phyloP scores from a whole-genome alignment of 2,329 filamentous ascomycete species.

The Lasiodiplodia theobromae region DNA sequence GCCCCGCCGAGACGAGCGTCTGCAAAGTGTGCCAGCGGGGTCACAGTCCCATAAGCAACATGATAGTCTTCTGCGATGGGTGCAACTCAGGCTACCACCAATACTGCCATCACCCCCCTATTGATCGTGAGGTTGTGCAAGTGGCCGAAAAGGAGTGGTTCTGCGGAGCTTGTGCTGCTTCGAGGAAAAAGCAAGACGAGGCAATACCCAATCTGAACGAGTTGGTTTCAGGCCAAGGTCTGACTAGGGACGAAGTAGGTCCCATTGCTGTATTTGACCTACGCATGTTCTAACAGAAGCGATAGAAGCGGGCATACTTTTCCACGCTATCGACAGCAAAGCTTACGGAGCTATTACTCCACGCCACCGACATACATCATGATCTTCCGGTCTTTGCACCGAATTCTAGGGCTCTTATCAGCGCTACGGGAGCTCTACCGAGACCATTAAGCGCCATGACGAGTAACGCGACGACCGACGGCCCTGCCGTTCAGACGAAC shows the following conservation, averaged over 20 bases:
- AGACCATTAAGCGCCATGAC: constrained; percentile 28
- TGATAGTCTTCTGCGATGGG: constrained; percentile 85
- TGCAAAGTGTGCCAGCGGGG: constrained; percentile 78
- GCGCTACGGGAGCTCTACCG: constrained; percentile 26
- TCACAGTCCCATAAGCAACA: constrained; percentile 74
- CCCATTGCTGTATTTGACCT: neutral
- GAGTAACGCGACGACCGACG: constrained; percentile 32
- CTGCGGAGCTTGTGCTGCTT: constrained; percentile 65
- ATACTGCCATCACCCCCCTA: constrained; percentile 78
- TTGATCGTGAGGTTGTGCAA: constrained; percentile 72
- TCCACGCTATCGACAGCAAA: constrained; percentile 65
- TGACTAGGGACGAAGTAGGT: constrained; percentile 53
- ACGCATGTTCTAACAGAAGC: constrained; percentile 36
- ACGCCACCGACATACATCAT: constrained; percentile 67
- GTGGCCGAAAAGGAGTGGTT: constrained; percentile 75
- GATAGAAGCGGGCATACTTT: constrained; percentile 69
- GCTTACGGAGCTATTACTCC: constrained; percentile 70
- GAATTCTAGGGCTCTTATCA: constrained; percentile 39
- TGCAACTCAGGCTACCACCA: constrained; percentile 84
- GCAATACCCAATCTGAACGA: constrained; percentile 49
- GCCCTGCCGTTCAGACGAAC: constrained; percentile 20
- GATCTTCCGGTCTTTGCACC: constrained; percentile 70
- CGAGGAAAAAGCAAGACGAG: constrained; percentile 42
- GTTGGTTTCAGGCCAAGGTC: constrained; percentile 48
- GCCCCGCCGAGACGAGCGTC: constrained; percentile 55